phyloP scores from a whole-genome alignment of 2,329 filamentous ascomycete genomes.

The Apiospora sp. region DNA sequence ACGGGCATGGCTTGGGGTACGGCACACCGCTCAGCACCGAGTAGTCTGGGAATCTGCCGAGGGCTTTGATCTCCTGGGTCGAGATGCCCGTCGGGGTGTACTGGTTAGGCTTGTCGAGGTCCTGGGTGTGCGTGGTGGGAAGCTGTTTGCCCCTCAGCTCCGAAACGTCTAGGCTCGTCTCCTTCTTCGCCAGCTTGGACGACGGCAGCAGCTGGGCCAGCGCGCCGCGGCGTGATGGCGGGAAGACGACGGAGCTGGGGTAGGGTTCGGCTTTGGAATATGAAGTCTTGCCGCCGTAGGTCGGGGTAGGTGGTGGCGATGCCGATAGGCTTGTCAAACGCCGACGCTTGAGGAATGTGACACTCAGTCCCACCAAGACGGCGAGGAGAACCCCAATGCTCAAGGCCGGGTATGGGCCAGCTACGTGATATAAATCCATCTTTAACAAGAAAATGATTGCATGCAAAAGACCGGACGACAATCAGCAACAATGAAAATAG shows the following conservation, averaged over 20 bases:
- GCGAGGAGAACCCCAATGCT: neutral
- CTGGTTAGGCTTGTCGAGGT: constrained; percentile 19
- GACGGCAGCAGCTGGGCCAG: constrained; percentile 23
- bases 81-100: constrained; percentile 63
- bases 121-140: constrained; percentile 19
- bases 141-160: constrained; percentile 26
- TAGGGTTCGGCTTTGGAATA: constrained; percentile 23
- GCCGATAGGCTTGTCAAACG: neutral
- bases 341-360: neutral
- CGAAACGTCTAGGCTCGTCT: neutral
- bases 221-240: constrained; percentile 25
- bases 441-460: neutral
- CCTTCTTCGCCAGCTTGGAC: constrained; percentile 17
- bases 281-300: neutral
- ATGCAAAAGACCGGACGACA: constrained; percentile 3
- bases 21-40: constrained; percentile 77
- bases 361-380: neutral
- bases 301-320: neutral
- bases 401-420: constrained; percentile 8
- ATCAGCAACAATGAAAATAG: neutral
- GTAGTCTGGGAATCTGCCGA: constrained; percentile 85
- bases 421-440: constrained; percentile 5
- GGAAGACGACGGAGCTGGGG: constrained; percentile 25
- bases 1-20: constrained; percentile 66
- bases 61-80: constrained; percentile 69